Conservation (phyloP, 2,329 filamentous ascomycete genomes). For the Colletotrichum echinochloae region DNA sequence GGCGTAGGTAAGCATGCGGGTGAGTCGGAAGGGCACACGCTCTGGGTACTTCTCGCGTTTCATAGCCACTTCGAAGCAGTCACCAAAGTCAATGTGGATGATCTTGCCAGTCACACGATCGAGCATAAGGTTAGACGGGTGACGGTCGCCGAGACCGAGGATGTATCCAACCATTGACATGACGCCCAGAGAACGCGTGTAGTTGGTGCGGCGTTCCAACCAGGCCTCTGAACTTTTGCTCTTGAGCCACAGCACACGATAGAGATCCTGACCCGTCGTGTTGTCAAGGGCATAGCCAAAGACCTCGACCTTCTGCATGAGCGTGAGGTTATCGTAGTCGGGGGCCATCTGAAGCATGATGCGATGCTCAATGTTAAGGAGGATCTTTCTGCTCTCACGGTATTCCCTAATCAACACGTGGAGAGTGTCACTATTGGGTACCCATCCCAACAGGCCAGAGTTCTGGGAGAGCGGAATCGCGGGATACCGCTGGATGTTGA, state of each 20-base stretch:
- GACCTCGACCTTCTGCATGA: slow-evolving; percentile 99
- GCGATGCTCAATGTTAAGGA: slow-evolving; percentile 98
- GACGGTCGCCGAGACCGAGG: slow-evolving; percentile 92
- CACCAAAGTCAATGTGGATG: slow-evolving; percentile 98
- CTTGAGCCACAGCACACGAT: slow-evolving; percentile 98
- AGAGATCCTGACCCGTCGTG: slow-evolving; percentile 97
- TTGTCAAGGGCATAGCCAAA: slow-evolving; percentile 99
- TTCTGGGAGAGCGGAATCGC: slow-evolving; percentile 98
- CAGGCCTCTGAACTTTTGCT: slow-evolving; percentile 98
- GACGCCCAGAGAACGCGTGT: slow-evolving; percentile 94
- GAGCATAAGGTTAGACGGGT: slow-evolving; percentile 98
- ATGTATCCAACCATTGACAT: slow-evolving; percentile 99
- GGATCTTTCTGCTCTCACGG: slow-evolving; percentile 94
- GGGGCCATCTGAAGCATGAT: slow-evolving; percentile 99
- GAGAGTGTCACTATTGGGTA: slow-evolving; percentile 96
- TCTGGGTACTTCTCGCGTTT: slow-evolving; percentile 99
- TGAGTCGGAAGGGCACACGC: slow-evolving; percentile 95
- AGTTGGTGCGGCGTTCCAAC: slow-evolving; percentile 98
- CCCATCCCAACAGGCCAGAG: slow-evolving; percentile 95
- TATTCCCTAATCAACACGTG: slow-evolving; percentile 98
- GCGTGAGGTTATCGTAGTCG: slow-evolving; percentile 96
- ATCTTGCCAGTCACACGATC: slow-evolving; percentile 97
- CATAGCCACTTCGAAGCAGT: slow-evolving; percentile 99
- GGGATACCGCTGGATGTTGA: slow-evolving; percentile 95
- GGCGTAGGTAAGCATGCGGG: slow-evolving; percentile 98